A percentile compares a stretch with the other conserved stretches of the same genome.
phyloP scores from a whole-genome alignment of 2,329 filamentous ascomycete genomes.

The Alternaria brassicicola region DNA sequence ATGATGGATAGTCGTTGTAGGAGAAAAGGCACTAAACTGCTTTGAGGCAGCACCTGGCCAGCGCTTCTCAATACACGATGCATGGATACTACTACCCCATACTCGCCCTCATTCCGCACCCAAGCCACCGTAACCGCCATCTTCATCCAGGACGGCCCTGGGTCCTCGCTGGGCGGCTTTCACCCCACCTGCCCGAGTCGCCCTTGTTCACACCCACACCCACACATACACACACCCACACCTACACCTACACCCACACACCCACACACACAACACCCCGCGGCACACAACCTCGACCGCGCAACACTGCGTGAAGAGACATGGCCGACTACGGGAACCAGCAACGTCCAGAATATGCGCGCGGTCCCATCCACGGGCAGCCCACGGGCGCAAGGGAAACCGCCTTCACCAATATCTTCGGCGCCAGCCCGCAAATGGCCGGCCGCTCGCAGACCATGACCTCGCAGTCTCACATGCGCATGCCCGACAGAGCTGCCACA shows the following conservation, averaged over 20 bases:
- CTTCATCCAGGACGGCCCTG: conserved; percentile 1
- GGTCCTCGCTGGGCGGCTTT: conserved; percentile 14
- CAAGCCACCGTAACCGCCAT: conserved; percentile 5
- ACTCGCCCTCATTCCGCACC: conserved; percentile 13
- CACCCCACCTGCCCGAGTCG: conserved; percentile 8
- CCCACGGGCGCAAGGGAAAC: conserved; percentile 78
- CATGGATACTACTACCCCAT: conserved; percentile 11
- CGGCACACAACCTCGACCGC: conserved; percentile 20
- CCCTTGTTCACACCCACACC: conserved; percentile 3
- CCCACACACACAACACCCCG: conserved; percentile 9
- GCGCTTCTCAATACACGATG: conserved; percentile 18
- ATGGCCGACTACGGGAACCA: conserved; percentile 71
- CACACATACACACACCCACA: no score
- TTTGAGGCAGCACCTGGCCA: conserved; percentile 4
- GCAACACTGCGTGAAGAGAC: conserved; percentile 20
- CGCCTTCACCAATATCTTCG: conserved; percentile 96
- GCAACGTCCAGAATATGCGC: conserved; percentile 64
- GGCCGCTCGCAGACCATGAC: conserved; percentile 97
- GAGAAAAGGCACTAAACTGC: neutral
- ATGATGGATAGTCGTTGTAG: conserved; percentile 10
- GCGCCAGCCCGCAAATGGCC: conserved; percentile 72
- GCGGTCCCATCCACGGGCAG: conserved; percentile 59
- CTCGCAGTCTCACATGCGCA: conserved; percentile 69
- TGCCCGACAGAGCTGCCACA: conserved; percentile 76
- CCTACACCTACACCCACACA: no score